These are phyloP conservation scores for Stropharia rugosoannulata DNA, from an alignment of 768 basidiomycete species.

Conservation along the genomic window DNA sequence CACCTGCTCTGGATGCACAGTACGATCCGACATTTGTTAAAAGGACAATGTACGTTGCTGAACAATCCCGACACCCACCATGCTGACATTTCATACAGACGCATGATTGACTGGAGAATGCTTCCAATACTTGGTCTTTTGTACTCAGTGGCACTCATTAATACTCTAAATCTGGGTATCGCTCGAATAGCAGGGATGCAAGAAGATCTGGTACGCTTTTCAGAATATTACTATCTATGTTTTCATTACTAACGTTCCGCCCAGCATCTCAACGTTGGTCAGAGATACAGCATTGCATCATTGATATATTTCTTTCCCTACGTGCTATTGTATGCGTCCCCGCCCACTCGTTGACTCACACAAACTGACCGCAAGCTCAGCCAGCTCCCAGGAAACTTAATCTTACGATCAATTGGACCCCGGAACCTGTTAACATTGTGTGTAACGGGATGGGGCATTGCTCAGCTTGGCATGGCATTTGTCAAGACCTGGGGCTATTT, in stretches of 20 bases:
- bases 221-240: conserved; percentile 14
- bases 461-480: conserved; percentile 32
- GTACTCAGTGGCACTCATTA: conserved; percentile 34
- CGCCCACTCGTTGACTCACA: not conserved
- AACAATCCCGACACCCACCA: not conserved
- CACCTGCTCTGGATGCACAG: conserved; percentile 15
- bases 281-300: conserved; percentile 33
- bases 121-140: conserved; percentile 34
- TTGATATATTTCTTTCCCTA: conserved; percentile 37
- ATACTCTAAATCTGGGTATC: conserved; percentile 32
- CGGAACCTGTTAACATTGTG: conserved; percentile 27
- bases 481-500: conserved; percentile 28
- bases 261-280: conserved; percentile 17
- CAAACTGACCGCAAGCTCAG: conserved; percentile 15
- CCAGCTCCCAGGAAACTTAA: conserved; percentile 30
- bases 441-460: conserved; percentile 28
- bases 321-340: conserved; percentile 29
- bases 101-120: conserved; percentile 31
- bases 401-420: conserved; percentile 25
- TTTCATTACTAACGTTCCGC: conserved; percentile 24
- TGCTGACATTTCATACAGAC: conserved; percentile 16
- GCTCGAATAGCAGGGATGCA: conserved; percentile 38
- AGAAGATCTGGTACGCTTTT: conserved; percentile 26
- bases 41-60: conserved; percentile 14
- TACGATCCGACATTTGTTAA: conserved; percentile 17